Evolutionary conservation across 2,329 filamentous ascomycete genomes (phyloP).

Genomic region (Monosporascus sp.): DNA sequence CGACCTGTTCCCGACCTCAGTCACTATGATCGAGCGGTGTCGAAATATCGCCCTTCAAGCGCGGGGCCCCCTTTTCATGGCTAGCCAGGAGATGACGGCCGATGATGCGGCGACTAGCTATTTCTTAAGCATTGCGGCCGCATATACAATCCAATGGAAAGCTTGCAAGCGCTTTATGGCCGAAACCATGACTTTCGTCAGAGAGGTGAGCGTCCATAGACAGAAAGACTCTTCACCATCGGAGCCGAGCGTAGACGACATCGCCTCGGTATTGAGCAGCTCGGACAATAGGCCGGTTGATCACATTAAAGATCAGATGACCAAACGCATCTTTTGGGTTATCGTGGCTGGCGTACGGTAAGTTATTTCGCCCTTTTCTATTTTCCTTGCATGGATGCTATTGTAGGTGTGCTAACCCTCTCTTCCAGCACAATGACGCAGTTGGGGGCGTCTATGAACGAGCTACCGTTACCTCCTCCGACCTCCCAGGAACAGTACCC

Average conservation of each 20-base stretch:
- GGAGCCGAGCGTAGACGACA: conserved; percentile 16
- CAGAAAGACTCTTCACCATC: conserved; percentile 34
- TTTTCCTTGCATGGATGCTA: too few relatives aligned
- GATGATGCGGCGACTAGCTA: conserved; percentile 71
- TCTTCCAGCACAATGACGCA: conserved; percentile 66
- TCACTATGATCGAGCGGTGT: conserved; percentile 66
- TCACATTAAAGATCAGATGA: conserved; percentile 67
- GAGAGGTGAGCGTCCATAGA: conserved; percentile 62
- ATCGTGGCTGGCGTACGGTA: conserved; percentile 69
- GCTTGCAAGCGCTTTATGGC: conserved; percentile 65
- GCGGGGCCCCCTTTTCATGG: conserved; percentile 46
- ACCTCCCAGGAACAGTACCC: conserved; percentile 74
- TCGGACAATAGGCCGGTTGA: conserved; percentile 50
- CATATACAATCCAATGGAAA: conserved; percentile 64
- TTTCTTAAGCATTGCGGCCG: conserved; percentile 62
- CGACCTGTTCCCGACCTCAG: conserved; percentile 62
- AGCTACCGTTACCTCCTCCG: conserved; percentile 70
- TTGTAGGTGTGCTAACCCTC: conserved; percentile 8
- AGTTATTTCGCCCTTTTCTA: conserved; percentile 9
- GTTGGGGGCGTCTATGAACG: conserved; percentile 65
- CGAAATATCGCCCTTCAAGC: conserved; percentile 64
- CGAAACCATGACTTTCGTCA: conserved; percentile 66
- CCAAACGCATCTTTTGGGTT: conserved; percentile 80
- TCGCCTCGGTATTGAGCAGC: conserved; percentile 33
- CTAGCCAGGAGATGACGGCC: conserved; percentile 48